Percentiles rank a stretch among this genome's conserved stretches.
phyloP scores from a whole-genome alignment of 2,329 filamentous ascomycete genomes.

The Neopestalotiopsis rosae region DNA sequence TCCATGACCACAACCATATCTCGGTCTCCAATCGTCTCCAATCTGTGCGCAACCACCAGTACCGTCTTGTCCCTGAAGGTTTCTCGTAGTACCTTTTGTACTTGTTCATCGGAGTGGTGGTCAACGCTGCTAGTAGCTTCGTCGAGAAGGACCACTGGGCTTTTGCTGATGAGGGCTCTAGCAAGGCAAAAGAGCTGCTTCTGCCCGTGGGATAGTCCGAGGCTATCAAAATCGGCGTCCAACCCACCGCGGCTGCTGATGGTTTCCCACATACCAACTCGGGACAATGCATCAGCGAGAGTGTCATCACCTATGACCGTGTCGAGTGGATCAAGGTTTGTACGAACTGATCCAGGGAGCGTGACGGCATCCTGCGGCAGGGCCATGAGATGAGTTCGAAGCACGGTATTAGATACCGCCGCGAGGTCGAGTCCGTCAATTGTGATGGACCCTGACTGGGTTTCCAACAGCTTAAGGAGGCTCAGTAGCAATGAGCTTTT shows the following conservation, averaged over 20 bases:
- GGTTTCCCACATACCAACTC: conserved; percentile 29
- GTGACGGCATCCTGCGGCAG: conserved; percentile 52
- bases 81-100: conserved; percentile 31
- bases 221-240: conserved; percentile 40
- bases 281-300: conserved; percentile 31
- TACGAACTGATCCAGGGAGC: conserved; percentile 39
- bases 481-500: background rate
- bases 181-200: conserved; percentile 33
- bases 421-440: conserved; percentile 12
- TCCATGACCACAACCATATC: conserved; percentile 55
- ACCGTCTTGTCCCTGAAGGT: conserved; percentile 52
- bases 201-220: conserved; percentile 57
- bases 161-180: conserved; percentile 32
- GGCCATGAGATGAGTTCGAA: conserved; percentile 44
- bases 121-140: conserved; percentile 39
- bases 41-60: conserved; percentile 36
- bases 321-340: conserved; percentile 39
- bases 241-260: conserved; percentile 31
- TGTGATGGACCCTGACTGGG: background rate
- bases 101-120: conserved; percentile 29
- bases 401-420: background rate
- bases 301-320: conserved; percentile 26
- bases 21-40: conserved; percentile 50
- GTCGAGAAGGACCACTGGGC: conserved; percentile 36
- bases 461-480: background rate